phyloP scores from a whole-genome alignment of 352 stramenopile species.

The Aphanomyces euteiches region DNA sequence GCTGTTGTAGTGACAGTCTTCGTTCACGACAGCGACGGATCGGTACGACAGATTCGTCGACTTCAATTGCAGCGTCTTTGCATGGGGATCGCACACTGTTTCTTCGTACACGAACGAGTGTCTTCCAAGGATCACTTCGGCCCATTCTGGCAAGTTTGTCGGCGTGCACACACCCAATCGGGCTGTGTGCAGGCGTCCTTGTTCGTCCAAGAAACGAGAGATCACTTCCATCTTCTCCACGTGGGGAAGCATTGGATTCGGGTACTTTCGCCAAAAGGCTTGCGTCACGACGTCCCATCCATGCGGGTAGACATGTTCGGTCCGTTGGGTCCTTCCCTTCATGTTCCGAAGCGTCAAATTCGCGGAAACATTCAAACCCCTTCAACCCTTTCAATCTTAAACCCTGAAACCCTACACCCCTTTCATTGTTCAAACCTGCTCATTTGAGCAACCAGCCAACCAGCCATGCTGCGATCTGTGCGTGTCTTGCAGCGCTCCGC shows the following conservation, averaged over 20 bases:
- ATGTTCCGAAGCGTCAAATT: not conserved
- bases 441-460: no score
- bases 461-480: not conserved
- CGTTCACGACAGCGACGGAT: conserved; percentile 12
- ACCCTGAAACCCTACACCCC: not conserved
- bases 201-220: conserved; percentile 24
- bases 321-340: conserved; percentile 3
- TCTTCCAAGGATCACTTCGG: conserved; percentile 4
- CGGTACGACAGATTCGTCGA: conserved; percentile 21
- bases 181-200: conserved; percentile 21
- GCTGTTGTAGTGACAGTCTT: conserved; percentile 31
- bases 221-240: conserved; percentile 28
- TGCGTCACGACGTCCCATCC: conserved; percentile 6
- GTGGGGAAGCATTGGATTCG: conserved; percentile 14
- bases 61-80: conserved; percentile 5
- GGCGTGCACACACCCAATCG: not conserved
- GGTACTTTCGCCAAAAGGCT: conserved; percentile 26
- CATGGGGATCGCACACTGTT: conserved; percentile 3
- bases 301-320: conserved; percentile 14
- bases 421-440: no score
- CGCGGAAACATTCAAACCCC: not conserved
- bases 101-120: conserved; percentile 24
- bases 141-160: conserved; percentile 6
- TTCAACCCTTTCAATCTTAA: no score
- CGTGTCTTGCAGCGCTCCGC: conserved; percentile 2